Percentiles rank a stretch among this genome's conserved stretches.
These are phyloP conservation scores for Rhodomyrtus psidioides DNA, from an alignment of 441 rosid species.

Conservation along the genomic window DNA sequence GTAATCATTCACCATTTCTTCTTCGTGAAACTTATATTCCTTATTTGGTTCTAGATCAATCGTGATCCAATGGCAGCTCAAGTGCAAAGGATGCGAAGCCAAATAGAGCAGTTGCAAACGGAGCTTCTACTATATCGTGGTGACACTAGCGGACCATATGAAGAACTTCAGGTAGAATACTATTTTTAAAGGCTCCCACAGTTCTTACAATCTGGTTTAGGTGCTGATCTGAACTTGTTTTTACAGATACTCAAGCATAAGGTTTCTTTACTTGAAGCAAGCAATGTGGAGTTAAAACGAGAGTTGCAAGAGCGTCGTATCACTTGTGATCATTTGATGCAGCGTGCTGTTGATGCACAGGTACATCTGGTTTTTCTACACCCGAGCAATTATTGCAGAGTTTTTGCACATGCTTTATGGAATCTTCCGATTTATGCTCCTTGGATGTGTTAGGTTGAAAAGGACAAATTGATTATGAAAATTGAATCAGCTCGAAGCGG, in stretches of 20 bases:
- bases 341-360: slow-evolving; percentile 82
- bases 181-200: background rate
- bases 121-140: slow-evolving; percentile 78
- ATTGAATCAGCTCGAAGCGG: slow-evolving; percentile 80
- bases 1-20: background rate
- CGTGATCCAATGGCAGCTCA: slow-evolving; percentile 86
- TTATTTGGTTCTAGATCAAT: slow-evolving; percentile 45
- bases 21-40: background rate
- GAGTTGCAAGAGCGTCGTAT: slow-evolving; percentile 70
- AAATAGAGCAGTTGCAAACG: slow-evolving; percentile 89
- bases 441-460: slow-evolving; percentile 57
- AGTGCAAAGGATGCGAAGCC: slow-evolving; percentile 84
- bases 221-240: slow-evolving; percentile 3
- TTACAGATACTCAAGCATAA: slow-evolving; percentile 81
- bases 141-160: slow-evolving; percentile 54
- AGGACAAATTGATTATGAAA: slow-evolving; percentile 75
- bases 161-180: slow-evolving; percentile 74
- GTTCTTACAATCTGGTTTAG: slow-evolving; percentile 2
- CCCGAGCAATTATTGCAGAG: background rate
- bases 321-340: slow-evolving; percentile 64
- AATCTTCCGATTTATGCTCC: background rate
- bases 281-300: slow-evolving; percentile 66
- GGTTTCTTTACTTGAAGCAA: slow-evolving; percentile 76
- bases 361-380: slow-evolving; percentile 24
- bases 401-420: background rate